Percentiles rank a stretch among this genome's conserved stretches.
phyloP scores from a whole-genome alignment of 2,329 filamentous ascomycete species.

The Aspergillus sp. region DNA sequence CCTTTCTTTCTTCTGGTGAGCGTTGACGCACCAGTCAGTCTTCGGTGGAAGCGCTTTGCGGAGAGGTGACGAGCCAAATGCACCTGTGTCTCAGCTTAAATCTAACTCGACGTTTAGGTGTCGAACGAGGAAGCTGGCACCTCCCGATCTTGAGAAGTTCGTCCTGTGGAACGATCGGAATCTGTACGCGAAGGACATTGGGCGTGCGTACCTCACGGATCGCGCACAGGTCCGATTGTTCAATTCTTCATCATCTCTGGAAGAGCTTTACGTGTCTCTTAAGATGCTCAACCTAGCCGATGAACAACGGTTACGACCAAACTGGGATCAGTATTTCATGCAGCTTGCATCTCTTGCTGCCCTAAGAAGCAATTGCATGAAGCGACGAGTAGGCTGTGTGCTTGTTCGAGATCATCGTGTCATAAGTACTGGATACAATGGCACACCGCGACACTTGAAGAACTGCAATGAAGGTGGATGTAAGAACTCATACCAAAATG shows the following conservation, averaged over 20 bases:
- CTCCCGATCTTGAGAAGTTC: conserved; percentile 58
- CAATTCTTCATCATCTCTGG: conserved; percentile 73
- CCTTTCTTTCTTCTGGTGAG: conserved; percentile 93
- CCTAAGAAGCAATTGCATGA: conserved; percentile 95
- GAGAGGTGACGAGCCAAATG: conserved; percentile 42
- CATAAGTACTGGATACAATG: conserved; percentile 95
- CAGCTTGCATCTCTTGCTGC: conserved; percentile 87
- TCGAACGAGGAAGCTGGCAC: conserved; percentile 43
- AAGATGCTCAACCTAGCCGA: conserved; percentile 73
- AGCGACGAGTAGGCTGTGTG: conserved; percentile 90
- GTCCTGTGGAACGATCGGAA: conserved; percentile 67
- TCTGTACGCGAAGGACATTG: conserved; percentile 64
- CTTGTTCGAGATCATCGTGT: conserved; percentile 82
- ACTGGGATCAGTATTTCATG: conserved; percentile 99
- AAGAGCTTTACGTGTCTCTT: conserved; percentile 70
- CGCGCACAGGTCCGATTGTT: conserved; percentile 80
- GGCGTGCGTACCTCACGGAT: conserved; percentile 73
- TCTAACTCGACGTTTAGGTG: conserved; percentile 40
- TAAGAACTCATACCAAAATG: conserved; percentile 22
- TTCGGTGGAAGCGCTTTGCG: conserved; percentile 79
- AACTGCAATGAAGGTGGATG: conserved; percentile 96
- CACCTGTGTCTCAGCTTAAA: neutral
- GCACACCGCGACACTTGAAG: conserved; percentile 80
- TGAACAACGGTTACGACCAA: conserved; percentile 75
- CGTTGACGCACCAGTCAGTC: conserved; percentile 81